Evolutionary conservation across 208 protist species (phyloP), one percentile per base, ranked within the genome.

Genomic region (Acanthamoeba royreba): DNA sequence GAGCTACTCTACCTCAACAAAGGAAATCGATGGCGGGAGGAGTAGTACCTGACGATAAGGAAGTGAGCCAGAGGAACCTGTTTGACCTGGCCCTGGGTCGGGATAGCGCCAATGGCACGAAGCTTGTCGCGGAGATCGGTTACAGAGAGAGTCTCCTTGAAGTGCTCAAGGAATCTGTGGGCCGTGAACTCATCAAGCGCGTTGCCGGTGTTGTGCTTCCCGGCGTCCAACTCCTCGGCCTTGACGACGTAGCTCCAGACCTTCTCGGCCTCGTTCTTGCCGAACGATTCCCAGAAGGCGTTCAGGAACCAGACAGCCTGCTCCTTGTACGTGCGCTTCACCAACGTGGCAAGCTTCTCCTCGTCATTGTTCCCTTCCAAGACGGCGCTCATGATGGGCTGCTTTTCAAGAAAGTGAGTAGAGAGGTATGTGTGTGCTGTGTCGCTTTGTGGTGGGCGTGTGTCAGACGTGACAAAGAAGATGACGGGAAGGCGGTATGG

Each of bases 301-400:
- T 94, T 94, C 11, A 94, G 92, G 92, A 94, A 94, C 92, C 92
- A 94, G 25, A 94, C 69, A 19, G 92, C 92, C 92, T 94, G 92
- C 33, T 94, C 81, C 55, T 85, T 90, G 92, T 94, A 94, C 8
- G 33, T 42, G 33, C 42, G 33, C 35, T 35, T 4, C 31, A 13
- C 55, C 22, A 94, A 42, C n/a, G 40, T 83, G 19, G 42, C 19
- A 11, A 85, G 61, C 92, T 61, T 90, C 83, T 85, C 79, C 38
- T 55, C 35, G 35, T 94, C 83, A 49, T 13, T 90, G n/a, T n/a
- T n/a, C n/a, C n/a, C n/a, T 9, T n/a, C 83, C 1, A 19, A 4
- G 49, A 69, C 19, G 31, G 43, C 25, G 33, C 46, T 49, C 42
- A 49, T 55, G 25, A 43, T 90, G 81, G 33, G 42, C 46, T 61